Percentiles rank a stretch among this genome's conserved stretches.
phyloP scores from a whole-genome alignment of 306 rosid species.

The Cajanus cajan region DNA sequence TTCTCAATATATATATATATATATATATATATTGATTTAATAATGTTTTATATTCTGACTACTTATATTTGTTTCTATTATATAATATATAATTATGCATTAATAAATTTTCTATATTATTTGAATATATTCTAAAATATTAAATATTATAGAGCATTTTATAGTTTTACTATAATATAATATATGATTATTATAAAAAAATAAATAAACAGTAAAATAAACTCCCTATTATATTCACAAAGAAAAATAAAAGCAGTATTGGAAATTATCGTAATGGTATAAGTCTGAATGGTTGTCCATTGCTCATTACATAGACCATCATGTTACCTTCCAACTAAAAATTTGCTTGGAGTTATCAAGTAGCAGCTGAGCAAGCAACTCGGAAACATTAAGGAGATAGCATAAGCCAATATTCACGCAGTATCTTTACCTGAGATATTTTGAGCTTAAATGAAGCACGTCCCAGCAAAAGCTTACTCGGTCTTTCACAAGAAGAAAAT shows the following conservation, averaged over 20 bases:
- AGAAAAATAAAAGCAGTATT: not conserved
- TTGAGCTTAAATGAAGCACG: constrained; percentile 93
- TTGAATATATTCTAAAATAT: too few species aligned
- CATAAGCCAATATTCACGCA: constrained; percentile 13
- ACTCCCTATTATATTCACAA: not conserved
- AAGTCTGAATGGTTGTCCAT: not conserved
- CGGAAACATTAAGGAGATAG: not conserved
- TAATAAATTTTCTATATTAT: too few species aligned
- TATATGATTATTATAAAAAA: too few species aligned
- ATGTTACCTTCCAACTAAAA: constrained; percentile 11
- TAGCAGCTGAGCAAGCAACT: not conserved
- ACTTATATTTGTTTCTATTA: too few species aligned
- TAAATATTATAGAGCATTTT: too few species aligned
- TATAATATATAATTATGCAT: too few species aligned
- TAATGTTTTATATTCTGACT: too few species aligned
- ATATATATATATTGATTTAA: too few species aligned
- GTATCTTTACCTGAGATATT: constrained; percentile 82
- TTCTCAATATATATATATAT: too few species aligned
- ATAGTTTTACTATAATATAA: too few species aligned
- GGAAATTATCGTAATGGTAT: not conserved
- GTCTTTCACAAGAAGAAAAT: constrained; percentile 63
- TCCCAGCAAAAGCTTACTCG: constrained; percentile 73
- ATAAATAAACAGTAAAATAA: too few species aligned
- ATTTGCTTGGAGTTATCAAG: not conserved
- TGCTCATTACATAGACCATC: not conserved